phyloP scores from a whole-genome alignment of 2,329 filamentous ascomycete genomes.

The Scytalidium sp. region DNA sequence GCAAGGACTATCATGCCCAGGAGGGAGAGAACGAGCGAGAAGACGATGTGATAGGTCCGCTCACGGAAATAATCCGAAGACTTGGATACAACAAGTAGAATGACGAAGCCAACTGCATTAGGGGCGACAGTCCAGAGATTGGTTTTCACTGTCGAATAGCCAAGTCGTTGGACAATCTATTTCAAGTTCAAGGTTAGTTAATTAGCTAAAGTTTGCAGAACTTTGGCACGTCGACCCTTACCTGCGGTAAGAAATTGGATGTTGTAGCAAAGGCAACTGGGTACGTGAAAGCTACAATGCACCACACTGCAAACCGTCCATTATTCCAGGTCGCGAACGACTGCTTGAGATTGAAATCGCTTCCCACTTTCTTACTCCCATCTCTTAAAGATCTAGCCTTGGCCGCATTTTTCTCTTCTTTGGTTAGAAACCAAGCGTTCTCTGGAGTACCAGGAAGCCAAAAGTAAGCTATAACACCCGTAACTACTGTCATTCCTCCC shows the following conservation, averaged over 20 bases:
- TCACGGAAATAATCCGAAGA: constrained; percentile 43
- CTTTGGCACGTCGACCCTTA: constrained; percentile 6
- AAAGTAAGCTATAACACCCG: constrained; percentile 15
- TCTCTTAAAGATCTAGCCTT: constrained; percentile 41
- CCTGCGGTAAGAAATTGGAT: constrained; percentile 44
- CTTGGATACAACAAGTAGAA: constrained; percentile 40
- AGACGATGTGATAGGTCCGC: constrained; percentile 42
- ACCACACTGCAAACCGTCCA: constrained; percentile 41
- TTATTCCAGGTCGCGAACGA: constrained; percentile 40
- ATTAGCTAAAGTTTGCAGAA: neutral
- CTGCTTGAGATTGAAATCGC: constrained; percentile 34
- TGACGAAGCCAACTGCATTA: constrained; percentile 43
- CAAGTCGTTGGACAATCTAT: constrained; percentile 40
- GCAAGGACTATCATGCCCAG: constrained; percentile 42
- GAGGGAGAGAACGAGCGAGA: constrained; percentile 35
- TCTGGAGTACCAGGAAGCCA: constrained; percentile 6
- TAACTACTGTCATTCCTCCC: constrained; percentile 32
- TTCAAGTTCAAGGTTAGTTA: neutral
- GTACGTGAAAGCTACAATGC: constrained; percentile 44
- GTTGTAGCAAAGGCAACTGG: constrained; percentile 43
- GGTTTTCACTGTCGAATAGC: constrained; percentile 40
- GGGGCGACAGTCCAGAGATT: constrained; percentile 48
- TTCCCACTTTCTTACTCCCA: constrained; percentile 35
- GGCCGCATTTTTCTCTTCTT: constrained; percentile 32
- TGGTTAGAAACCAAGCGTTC: constrained; percentile 12